Evolutionary conservation across 176 grass and related monocot species (phyloP), one percentile per base, ranked within the genome.

Genomic region (Bolboschoenus planiculmis): DNA sequence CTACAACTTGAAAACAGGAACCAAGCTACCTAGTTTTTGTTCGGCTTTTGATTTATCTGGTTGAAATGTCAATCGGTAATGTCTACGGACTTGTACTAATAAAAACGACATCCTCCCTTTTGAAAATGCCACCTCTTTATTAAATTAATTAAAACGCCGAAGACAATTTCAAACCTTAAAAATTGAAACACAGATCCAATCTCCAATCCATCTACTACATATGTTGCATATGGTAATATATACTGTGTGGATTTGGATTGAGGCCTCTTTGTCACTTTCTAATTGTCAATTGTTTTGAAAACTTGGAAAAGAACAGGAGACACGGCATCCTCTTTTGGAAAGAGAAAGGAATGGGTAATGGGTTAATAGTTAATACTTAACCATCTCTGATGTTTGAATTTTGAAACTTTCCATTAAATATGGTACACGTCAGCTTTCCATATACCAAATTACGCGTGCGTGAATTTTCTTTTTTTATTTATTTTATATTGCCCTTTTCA

Each of bases 371-470:
- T 73, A 57, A 70, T 46, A 40, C 1, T 46, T 73, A n/a, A 29
- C 39, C 21, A 73, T 26, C 21, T 6, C 21, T 6, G 1, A 10
- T 15, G 70, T 48, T 31, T 75, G 43, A 50, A 50, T 50, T 27
- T 18, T 48, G 43, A 75, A 61, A 81, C 40, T 27, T 81, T 81
- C 23, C 53, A 63, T 81, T 27, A 61, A 40, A 18, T 23, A 81
- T 21, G 70, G 40, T 26, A 47, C 57, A 81, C 79, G 79, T 81
- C 79, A 81, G 51, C 36, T 42, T 56, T 63, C 55, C 56, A 81
- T n/a, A 47, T 30, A 64, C 79, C 55, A 44, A 81, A 81, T 61
- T 13, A 16, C 79, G 79, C 79, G 79, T 81, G 57, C 79, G 31
- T 31, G 36, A 64, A 80, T 39, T 27, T 56, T 21, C 23, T 14